Evolutionary conservation across 1,284 basidiomycete species (phyloP).

Genomic region (Trametes versicolor): DNA sequence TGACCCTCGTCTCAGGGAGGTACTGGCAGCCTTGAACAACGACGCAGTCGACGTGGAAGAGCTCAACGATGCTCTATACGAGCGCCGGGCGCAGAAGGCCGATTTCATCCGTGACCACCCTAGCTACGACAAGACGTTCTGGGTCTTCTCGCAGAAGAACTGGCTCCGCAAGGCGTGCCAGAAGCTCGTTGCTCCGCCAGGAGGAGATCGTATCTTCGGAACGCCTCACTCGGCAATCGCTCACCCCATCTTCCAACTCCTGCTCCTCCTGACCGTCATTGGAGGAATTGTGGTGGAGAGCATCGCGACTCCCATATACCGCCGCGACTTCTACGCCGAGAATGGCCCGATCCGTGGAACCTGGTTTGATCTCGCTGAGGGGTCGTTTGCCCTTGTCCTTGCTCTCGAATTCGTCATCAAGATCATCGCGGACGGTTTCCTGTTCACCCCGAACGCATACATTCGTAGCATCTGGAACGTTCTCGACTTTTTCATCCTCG

Average conservation of each 20-base stretch:
- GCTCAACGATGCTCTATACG: constrained; percentile 69
- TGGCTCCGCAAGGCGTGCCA: constrained; percentile 84
- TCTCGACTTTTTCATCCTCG: constrained; percentile 90
- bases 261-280: constrained; percentile 83
- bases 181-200: constrained; percentile 83
- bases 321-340: constrained; percentile 74
- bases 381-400: constrained; percentile 80
- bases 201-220: constrained; percentile 89
- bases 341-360: constrained; percentile 72
- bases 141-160: constrained; percentile 89
- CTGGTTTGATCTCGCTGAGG: constrained; percentile 93
- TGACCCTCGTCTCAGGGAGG: constrained; percentile 57
- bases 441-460: constrained; percentile 96
- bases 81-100: constrained; percentile 84
- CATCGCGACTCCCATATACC: constrained; percentile 89
- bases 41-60: constrained; percentile 60
- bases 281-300: constrained; percentile 88
- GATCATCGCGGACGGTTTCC: constrained; percentile 91
- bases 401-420: constrained; percentile 92
- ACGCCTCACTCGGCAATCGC: constrained; percentile 71
- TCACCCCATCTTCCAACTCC: constrained; percentile 79
- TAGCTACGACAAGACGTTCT: constrained; percentile 91
- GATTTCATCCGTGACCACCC: constrained; percentile 93
- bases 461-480: constrained; percentile 93
- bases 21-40: constrained; percentile 69